Evolutionary conservation across 1,284 basidiomycete species (phyloP), one percentile per base, ranked within the genome.

Genomic region (Mrakiaceae sp.): DNA sequence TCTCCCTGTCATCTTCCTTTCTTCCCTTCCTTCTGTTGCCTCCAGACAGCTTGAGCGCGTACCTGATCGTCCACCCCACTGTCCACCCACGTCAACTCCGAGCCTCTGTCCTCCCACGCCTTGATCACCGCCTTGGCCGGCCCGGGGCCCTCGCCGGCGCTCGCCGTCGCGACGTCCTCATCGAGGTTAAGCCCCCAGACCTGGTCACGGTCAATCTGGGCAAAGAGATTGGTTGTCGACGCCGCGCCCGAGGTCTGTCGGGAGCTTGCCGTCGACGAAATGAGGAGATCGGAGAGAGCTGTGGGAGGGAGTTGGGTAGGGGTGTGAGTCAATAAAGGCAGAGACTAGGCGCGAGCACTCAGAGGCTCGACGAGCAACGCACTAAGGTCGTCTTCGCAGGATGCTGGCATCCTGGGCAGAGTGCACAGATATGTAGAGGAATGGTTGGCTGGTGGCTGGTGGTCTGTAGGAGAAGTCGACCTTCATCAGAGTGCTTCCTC

Each of bases 61-160:
- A 76, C 76, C 68, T 77, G 74, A 60, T 77, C 77, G 58, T 78
- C 77, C 0, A 77, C 75, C 12, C 76, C 76, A 16, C 72, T 74
- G 64, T 76, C 73, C 5, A 77, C 72, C 58, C 66, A 73, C 4
- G 67, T 47, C 48, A 72, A 71, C 65, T 76, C 75, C 53, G 73
- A 72, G 49, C 75, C 66, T 49, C 76, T 67, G 1, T 76, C 72
- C 62, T 77, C 76, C 77, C 77, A 78, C 0, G 72, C 70, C 70
- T 78, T 78, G 71, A 78, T 75, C n/a, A 76, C 73, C 50, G 48
- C 57, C 42, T 63, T 66, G 42, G 65, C 65, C n/a, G 47, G 53
- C 39, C 57, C 53, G n/a, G 44, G 48, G 39, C 51, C 50, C 2
- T 27, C 63, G 27, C 27, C 51, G 3, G 10, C 55, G 42, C 12